Evolutionary conservation across 1,284 basidiomycete genomes (phyloP), one percentile per base, ranked within the genome.

Genomic region (Sporisorium graminicola): DNA sequence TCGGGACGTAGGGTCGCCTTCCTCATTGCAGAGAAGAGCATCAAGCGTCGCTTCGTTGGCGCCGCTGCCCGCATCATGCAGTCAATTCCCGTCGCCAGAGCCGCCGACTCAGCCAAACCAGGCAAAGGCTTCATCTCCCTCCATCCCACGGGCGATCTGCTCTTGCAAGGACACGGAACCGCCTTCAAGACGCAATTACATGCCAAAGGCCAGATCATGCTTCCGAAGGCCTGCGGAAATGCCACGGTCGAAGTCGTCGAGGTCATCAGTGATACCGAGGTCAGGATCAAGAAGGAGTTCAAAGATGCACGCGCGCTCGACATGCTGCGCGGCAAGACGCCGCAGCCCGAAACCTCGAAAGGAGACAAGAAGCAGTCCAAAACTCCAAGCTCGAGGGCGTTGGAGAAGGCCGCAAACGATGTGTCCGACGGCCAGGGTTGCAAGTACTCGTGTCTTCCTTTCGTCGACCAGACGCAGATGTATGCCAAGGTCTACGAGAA

Each of bases 401-500:
- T 57, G 52, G 61, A 72, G n/a, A 60, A 65, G 43, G 73, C 58
- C 20, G 50, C 44, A 31, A 49, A 70, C 18, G 73, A 71, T 20
- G 53, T 65, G 12, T 42, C 20, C n/a, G 63, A 74, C 2, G 56
- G 58, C 22, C 27, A 24, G 7, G 82, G 81, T 2, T 77, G 74
- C 74, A 71, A 68, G 56, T 86, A 83, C 73, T 80, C 81, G 35
- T 79, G 75, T 51, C 71, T 84, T 22, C 84, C 84, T 31, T 85
- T 79, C 61, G 91, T 98, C 68, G 92, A 97, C 87, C 95, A 98
- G 86, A 91, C 93, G 70, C 91, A 94, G 71, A 98, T 98, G 91
- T 99, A 98, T 86, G 91, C 92, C 24, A 90, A 94, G 71, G 97
- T 99, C 5, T 99, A 98, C 86, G 89, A 94, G 80, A 90, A 91